These are phyloP conservation scores for Spencermartinsiella ligniputridi DNA, from an alignment of 1,139 yeast species.

Conservation along the genomic window DNA sequence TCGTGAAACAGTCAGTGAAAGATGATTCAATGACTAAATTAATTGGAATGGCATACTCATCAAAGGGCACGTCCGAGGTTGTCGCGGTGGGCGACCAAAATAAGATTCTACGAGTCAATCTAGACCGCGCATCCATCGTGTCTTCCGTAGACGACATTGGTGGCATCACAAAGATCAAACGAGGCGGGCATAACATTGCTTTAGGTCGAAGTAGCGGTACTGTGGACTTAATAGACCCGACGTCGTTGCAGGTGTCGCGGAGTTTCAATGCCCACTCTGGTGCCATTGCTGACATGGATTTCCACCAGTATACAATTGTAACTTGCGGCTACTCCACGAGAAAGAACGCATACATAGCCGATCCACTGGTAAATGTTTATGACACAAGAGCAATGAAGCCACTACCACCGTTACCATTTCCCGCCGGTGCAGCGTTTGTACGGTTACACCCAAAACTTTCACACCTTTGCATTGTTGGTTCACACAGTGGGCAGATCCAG, in stretches of 20 bases:
- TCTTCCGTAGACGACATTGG: slow-evolving; percentile 6
- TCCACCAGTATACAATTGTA: slow-evolving; percentile 69
- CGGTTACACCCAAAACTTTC: slow-evolving; percentile 84
- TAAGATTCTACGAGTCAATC: slow-evolving; percentile 55
- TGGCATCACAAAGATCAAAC: slow-evolving; percentile 39
- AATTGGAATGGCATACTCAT: slow-evolving; percentile 29
- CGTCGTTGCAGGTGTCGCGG: slow-evolving; percentile 49
- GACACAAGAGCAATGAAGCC: slow-evolving; percentile 74
- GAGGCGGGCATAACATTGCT: slow-evolving; percentile 43
- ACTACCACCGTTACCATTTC: slow-evolving; percentile 77
- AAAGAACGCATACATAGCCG: slow-evolving; percentile 50
- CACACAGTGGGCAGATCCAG: slow-evolving; percentile 77
- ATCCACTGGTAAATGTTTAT: slow-evolving; percentile 78
- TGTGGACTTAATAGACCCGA: slow-evolving; percentile 74
- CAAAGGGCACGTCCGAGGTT: slow-evolving; percentile 36
- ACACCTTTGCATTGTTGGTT: slow-evolving; percentile 69
- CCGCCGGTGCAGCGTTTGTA: slow-evolving; percentile 85
- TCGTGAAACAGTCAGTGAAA: slow-evolving; percentile 24
- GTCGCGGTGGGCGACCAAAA: slow-evolving; percentile 46
- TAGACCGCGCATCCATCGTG: slow-evolving; percentile 46
- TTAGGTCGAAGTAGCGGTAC: slow-evolving; percentile 67
- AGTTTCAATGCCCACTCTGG: slow-evolving; percentile 72
- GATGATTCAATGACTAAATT: slow-evolving; percentile 28
- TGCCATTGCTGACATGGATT: slow-evolving; percentile 69
- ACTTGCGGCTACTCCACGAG: slow-evolving; percentile 79